phyloP scores from a whole-genome alignment of 176 grass and related monocot species.

The Oryza coarctata region DNA sequence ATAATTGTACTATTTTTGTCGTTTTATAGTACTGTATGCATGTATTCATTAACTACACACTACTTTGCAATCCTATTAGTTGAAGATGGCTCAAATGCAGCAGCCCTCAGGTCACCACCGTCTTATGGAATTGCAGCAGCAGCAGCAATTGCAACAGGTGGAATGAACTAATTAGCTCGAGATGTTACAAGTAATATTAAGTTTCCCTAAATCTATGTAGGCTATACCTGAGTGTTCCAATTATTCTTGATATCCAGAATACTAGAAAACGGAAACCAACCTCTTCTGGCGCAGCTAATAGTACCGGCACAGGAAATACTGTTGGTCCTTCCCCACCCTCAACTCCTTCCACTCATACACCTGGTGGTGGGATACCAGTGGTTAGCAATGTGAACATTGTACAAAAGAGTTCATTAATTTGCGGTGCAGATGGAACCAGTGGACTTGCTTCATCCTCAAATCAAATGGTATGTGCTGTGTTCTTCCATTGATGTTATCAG shows the following conservation, averaged over 20 bases:
- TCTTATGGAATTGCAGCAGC: slow-evolving; percentile 64
- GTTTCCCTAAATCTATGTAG: slow-evolving; percentile 21
- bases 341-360: slow-evolving; percentile 88
- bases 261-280: slow-evolving; percentile 85
- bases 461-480: slow-evolving; percentile 59
- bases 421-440: slow-evolving; percentile 58
- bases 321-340: slow-evolving; percentile 82
- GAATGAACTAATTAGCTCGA: background rate
- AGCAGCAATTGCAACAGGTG: slow-evolving; percentile 80
- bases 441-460: slow-evolving; percentile 82
- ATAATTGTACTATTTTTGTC: background rate
- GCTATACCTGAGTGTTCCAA: slow-evolving; percentile 6
- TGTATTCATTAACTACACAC: slow-evolving; percentile 9
- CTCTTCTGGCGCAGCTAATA: slow-evolving; percentile 89
- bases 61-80: slow-evolving; percentile 53
- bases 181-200: slow-evolving; percentile 13
- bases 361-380: slow-evolving; percentile 65
- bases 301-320: slow-evolving; percentile 86
- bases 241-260: slow-evolving; percentile 53
- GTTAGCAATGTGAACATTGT: slow-evolving; percentile 59
- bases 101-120: slow-evolving; percentile 77
- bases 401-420: slow-evolving; percentile 73
- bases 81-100: slow-evolving; percentile 81
- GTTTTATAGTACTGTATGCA: background rate
- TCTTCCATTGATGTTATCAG: slow-evolving; percentile 25